Conservation (phyloP, 139 green algal species). For the Chlorella vulgaris region DNA sequence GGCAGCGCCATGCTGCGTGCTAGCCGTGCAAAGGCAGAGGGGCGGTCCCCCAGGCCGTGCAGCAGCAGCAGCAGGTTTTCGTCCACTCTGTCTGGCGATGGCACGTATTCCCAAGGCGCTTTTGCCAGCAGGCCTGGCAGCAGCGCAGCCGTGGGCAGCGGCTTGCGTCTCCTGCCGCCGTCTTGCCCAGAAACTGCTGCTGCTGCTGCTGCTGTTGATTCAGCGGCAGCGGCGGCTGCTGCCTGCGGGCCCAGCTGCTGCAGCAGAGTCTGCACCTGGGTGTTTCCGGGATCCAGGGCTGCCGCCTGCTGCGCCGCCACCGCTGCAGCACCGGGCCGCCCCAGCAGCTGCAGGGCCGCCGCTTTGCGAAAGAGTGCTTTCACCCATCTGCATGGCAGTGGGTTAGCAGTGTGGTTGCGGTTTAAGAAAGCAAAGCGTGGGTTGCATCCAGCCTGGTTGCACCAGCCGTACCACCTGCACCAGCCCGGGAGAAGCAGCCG, state of each 20-base stretch:
- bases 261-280: neutral
- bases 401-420: too few species aligned
- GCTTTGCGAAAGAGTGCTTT: conserved; percentile 31
- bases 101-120: conserved; percentile 8
- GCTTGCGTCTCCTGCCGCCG: neutral
- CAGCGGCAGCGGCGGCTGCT: neutral
- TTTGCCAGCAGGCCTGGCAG: conserved; percentile 26
- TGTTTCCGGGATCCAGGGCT: neutral
- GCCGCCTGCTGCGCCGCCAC: conserved; percentile 12
- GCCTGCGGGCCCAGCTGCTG: neutral
- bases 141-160: conserved; percentile 2
- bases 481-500: too few species aligned
- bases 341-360: conserved; percentile 13
- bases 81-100: conserved; percentile 32
- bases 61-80: conserved; percentile 52
- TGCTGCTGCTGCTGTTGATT: neutral
- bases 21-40: conserved; percentile 37
- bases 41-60: conserved; percentile 51
- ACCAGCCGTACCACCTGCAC: too few species aligned
- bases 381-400: conserved; percentile 7
- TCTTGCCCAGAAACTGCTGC: neutral
- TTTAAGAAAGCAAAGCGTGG: too few species aligned
- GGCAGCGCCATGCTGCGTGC: conserved; percentile 45
- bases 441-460: too few species aligned
- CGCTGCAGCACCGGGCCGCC: neutral